Evolutionary conservation across 306 rosid species (phyloP).

Genomic region (Macrotyloma uniflorum): DNA sequence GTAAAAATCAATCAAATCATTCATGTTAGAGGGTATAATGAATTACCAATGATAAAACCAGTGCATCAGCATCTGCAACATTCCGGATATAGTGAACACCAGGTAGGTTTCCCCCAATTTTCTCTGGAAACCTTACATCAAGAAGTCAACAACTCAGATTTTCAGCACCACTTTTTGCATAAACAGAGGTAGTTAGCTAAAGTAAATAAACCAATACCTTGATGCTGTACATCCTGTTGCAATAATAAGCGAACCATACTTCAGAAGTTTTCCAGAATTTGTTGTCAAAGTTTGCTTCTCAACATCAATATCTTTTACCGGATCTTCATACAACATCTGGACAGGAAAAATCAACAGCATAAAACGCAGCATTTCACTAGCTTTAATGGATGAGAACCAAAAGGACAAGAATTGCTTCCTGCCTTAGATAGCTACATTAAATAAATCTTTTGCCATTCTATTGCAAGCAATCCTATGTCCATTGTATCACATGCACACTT

Average conservation of each 20-base stretch:
- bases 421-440: neutral
- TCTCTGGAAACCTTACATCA: conserved; percentile 77
- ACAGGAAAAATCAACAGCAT: conserved; percentile 30
- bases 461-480: conserved; percentile 22
- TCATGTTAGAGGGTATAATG: conserved; percentile 3
- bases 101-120: conserved; percentile 83
- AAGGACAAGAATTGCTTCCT: neutral
- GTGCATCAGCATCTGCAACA: conserved; percentile 88
- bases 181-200: conserved; percentile 19
- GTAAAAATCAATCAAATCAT: conserved; percentile 27
- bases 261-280: conserved; percentile 76
- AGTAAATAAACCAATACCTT: conserved; percentile 55
- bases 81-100: conserved; percentile 96
- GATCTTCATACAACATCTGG: conserved; percentile 81
- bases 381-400: neutral
- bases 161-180: conserved; percentile 19
- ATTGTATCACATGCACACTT: conserved; percentile 2
- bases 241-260: conserved; percentile 83
- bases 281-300: conserved; percentile 73
- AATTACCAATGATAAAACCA: conserved; percentile 73
- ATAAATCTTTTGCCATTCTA: conserved; percentile 16
- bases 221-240: conserved; percentile 90
- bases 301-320: conserved; percentile 64
- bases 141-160: conserved; percentile 32
- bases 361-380: conserved; percentile 19